Evolutionary conservation across 2,329 filamentous ascomycete genomes (phyloP).

Genomic region (Fusarium sp.): DNA sequence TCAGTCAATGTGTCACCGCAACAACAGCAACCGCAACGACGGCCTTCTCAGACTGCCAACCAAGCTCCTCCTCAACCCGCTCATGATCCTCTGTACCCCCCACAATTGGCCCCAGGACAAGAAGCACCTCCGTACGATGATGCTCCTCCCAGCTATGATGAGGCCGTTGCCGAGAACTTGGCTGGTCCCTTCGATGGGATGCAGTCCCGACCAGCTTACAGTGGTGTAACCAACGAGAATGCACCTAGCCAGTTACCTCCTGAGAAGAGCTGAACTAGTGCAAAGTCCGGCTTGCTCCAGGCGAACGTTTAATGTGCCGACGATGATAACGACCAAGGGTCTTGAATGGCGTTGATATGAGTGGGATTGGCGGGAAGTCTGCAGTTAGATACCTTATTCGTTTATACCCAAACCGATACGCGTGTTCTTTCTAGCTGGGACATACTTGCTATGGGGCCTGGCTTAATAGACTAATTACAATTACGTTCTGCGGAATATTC

Average conservation of each 20-base stretch:
- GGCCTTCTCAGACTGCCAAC: slow-evolving; percentile 42
- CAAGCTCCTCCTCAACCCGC: slow-evolving; percentile 48
- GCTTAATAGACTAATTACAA: neutral
- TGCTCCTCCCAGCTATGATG: slow-evolving; percentile 94
- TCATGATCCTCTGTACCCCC: slow-evolving; percentile 67
- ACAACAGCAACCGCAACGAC: slow-evolving; percentile 32
- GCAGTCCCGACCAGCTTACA: slow-evolving; percentile 73
- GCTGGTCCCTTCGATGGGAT: slow-evolving; percentile 74
- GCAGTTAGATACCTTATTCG: slow-evolving; percentile 16
- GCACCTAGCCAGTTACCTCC: slow-evolving; percentile 63
- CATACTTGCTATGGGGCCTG: neutral
- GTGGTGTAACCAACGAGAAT: slow-evolving; percentile 71
- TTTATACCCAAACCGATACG: slow-evolving; percentile 7
- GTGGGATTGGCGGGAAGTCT: neutral
- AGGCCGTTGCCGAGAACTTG: slow-evolving; percentile 84
- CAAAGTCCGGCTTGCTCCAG: neutral
- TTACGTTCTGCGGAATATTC: neutral
- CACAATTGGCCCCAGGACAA: slow-evolving; percentile 62
- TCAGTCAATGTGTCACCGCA: slow-evolving; percentile 36
- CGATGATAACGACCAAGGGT: slow-evolving; percentile 24
- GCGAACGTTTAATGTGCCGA: slow-evolving; percentile 21
- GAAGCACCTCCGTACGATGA: slow-evolving; percentile 69
- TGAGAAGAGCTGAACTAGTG: slow-evolving; percentile 52
- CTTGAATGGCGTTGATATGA: slow-evolving; percentile 1
- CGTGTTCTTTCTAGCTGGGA: neutral